Evolutionary conservation across 192 early-diverging fungal species (phyloP).

Genomic region (Oehlia diaphana): DNA sequence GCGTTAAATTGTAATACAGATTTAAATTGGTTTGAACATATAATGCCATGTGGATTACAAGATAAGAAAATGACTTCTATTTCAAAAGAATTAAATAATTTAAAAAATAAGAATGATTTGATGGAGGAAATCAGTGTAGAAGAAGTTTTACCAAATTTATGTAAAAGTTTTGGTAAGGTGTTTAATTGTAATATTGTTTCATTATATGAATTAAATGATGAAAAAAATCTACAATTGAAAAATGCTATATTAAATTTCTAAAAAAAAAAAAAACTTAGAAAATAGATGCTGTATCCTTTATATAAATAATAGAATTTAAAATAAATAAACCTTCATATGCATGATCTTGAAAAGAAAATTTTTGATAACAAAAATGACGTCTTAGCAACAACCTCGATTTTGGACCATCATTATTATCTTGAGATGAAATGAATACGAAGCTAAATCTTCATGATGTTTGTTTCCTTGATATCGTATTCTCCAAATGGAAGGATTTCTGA

Average conservation of each 20-base stretch:
- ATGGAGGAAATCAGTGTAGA: constrained; percentile 38
- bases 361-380: too few relatives aligned
- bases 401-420: too few relatives aligned
- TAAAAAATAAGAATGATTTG: neutral
- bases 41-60: constrained; percentile 85
- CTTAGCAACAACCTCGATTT: too few relatives aligned
- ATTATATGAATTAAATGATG: constrained; percentile 25
- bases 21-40: constrained; percentile 84
- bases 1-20: constrained; percentile 94
- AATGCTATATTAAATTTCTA: neutral
- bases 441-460: too few relatives aligned
- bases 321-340: too few relatives aligned
- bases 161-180: constrained; percentile 46
- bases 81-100: constrained; percentile 43
- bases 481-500: too few relatives aligned
- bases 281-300: too few relatives aligned
- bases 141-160: constrained; percentile 55
- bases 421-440: too few relatives aligned
- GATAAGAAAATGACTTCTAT: constrained; percentile 82
- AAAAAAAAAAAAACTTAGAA: neutral
- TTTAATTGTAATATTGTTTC: constrained; percentile 47
- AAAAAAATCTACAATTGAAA: neutral
- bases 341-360: too few relatives aligned
- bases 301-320: too few relatives aligned
- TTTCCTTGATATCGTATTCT: too few relatives aligned